Conservation (phyloP, 1,284 basidiomycete genomes). For the Cryptococcus sp. region DNA sequence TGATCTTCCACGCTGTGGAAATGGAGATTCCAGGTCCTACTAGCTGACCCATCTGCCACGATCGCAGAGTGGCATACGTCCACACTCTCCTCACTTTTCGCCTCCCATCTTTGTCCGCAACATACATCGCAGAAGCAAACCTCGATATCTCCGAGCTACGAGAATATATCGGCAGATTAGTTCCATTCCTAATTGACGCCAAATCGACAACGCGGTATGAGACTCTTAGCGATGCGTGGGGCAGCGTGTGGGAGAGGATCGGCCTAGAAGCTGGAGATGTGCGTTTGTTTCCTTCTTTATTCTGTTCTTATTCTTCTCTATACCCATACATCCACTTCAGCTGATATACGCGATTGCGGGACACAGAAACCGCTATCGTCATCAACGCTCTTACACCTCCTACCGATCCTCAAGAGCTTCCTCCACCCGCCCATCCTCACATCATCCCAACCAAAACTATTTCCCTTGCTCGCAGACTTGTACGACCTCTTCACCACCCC, state of each 20-base stretch:
- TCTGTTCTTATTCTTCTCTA: not conserved
- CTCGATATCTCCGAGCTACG: constrained; percentile 23
- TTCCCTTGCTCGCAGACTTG: constrained; percentile 36
- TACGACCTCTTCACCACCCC: constrained; percentile 25
- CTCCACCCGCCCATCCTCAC: constrained; percentile 43
- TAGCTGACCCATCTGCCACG: not conserved
- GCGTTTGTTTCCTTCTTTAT: not conserved
- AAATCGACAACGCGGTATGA: constrained; percentile 42
- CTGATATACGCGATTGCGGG: not conserved
- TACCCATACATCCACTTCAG: not conserved
- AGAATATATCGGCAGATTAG: constrained; percentile 22
- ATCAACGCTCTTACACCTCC: constrained; percentile 20
- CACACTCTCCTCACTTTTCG: constrained; percentile 40
- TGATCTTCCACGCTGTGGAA: not conserved
- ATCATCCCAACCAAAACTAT: constrained; percentile 24
- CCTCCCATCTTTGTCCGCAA: constrained; percentile 33
- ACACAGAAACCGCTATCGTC: constrained; percentile 9
- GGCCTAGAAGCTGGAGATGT: constrained; percentile 12
- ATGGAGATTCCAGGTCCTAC: no score
- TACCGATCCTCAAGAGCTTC: constrained; percentile 24
- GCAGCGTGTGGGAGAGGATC: constrained; percentile 40
- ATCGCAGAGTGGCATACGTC: constrained; percentile 43
- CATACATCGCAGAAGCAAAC: constrained; percentile 11
- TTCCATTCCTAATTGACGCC: constrained; percentile 42
- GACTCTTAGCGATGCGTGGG: constrained; percentile 38